Percentiles rank a stretch among this genome's conserved stretches.
Evolutionary conservation across 1,284 basidiomycete species (phyloP).

Genomic region (Austropuccinia psidii): DNA sequence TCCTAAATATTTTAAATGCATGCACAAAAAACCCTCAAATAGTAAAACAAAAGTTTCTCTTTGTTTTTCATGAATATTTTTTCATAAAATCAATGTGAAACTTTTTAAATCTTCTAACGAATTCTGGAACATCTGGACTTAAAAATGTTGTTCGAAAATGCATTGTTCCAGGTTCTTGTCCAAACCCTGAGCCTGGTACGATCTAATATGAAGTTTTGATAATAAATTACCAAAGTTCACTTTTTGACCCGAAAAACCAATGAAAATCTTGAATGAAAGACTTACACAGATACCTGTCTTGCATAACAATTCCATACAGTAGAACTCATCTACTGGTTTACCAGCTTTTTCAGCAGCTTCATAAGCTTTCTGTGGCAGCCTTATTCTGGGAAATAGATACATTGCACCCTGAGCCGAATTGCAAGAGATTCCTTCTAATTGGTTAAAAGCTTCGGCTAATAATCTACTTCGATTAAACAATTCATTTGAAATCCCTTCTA

Average conservation of each 20-base stretch:
- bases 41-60: no score
- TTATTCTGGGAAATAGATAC: slow-evolving; percentile 73
- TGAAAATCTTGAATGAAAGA: not conserved
- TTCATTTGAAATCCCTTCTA: slow-evolving; percentile 64
- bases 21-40: no score
- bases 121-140: slow-evolving; percentile 63
- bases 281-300: slow-evolving; percentile 75
- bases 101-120: slow-evolving; percentile 69
- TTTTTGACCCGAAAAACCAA: not conserved
- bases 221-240: not conserved
- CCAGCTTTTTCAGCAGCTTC: slow-evolving; percentile 63
- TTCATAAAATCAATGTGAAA: slow-evolving; percentile 73
- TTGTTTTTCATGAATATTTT: slow-evolving; percentile 56
- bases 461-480: slow-evolving; percentile 62
- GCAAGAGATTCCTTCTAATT: slow-evolving; percentile 71
- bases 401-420: slow-evolving; percentile 81
- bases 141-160: slow-evolving; percentile 60
- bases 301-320: slow-evolving; percentile 69
- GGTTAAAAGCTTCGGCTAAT: slow-evolving; percentile 69
- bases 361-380: slow-evolving; percentile 62
- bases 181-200: slow-evolving; percentile 83
- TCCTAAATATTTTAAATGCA: no score
- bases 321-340: slow-evolving; percentile 78
- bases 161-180: slow-evolving; percentile 75
- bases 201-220: no score